A percentile compares a stretch with the other conserved stretches of the same genome.
These are phyloP conservation scores for Pythium inflatum DNA, from an alignment of 352 stramenopile species.

Conservation along the genomic window DNA sequence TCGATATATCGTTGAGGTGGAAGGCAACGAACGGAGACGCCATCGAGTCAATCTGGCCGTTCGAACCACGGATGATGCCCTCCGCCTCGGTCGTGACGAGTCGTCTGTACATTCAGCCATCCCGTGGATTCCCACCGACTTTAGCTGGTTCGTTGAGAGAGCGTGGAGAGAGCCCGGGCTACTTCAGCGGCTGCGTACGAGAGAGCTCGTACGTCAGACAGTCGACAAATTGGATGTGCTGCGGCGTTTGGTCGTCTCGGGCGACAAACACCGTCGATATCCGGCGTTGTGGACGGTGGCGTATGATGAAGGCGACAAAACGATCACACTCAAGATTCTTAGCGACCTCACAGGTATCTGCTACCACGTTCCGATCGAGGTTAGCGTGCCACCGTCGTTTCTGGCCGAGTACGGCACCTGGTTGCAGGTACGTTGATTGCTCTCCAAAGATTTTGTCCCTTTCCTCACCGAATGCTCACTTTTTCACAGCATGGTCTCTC, in stretches of 20 bases:
- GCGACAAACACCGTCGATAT: conserved; percentile 7
- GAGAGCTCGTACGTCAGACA: conserved; percentile 11
- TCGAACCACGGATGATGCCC: not conserved
- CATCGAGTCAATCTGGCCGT: not conserved
- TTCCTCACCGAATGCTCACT: not conserved
- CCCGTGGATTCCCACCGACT: conserved; percentile 15
- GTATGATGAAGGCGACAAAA: not conserved
- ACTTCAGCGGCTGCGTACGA: conserved; percentile 9
- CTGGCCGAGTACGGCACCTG: conserved; percentile 22
- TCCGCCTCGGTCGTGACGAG: not conserved
- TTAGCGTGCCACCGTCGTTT: not conserved
- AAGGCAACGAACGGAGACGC: not conserved
- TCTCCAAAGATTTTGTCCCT: not conserved
- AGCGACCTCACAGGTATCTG: conserved; percentile 32
- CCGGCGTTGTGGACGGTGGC: conserved; percentile 25
- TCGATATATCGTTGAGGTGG: not conserved
- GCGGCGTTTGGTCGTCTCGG: conserved; percentile 3
- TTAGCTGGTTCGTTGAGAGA: conserved; percentile 25
- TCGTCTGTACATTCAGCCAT: not conserved
- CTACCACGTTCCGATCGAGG: conserved; percentile 26
- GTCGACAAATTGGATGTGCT: conserved; percentile 24
- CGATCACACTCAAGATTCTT: conserved; percentile 16
- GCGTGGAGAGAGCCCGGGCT: conserved; percentile 17
- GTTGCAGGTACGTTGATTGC: conserved; percentile 22
- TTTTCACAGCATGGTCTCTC: conserved; percentile 20